Evolutionary conservation across 2,329 filamentous ascomycete species (phyloP), one percentile per base, ranked within the genome.

Genomic region (Hymenoscyphus albidus): DNA sequence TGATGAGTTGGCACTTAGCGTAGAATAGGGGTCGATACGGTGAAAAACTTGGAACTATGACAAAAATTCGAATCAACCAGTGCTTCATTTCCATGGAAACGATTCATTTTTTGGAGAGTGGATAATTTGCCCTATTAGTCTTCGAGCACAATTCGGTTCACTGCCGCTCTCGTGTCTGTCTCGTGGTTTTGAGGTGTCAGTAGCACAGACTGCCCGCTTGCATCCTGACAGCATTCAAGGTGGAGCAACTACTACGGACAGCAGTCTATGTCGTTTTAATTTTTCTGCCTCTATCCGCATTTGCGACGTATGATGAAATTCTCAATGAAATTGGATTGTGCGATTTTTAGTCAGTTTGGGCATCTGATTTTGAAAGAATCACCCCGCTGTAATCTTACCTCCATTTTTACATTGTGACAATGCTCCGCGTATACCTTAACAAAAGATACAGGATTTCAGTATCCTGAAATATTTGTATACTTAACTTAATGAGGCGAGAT

Each of bases 1-100:
- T 51, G 44, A 22, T 51, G 18, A 51, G 44, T 51, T 51, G 44
- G 44, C 44, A 51, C n/a, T 27, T 51, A 35, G 54, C 54, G 54
- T 57, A 6, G 27, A 10, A 35, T 57, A 51, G 44, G 44, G 44
- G 44, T 35, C 54, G 16, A 38, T 38, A 14, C 14, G 54, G 27
- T 57, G 3, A 27, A 57, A 35, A 51, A 51, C 7, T 51, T 27
- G 44, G 44, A 51, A 51, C 18, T 51, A n/a, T 51, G n/a, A 51
- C 44, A 7, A 22, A 7, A 51, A n/a, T 12, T 51, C n/a, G 44
- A 22, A 10, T 22, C 44, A 51, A 22, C 44, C 44, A 51, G 9
- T 16, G 9, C 22, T 18, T 51, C 44, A 51, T 51, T 51, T 13
- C 44, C 44, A 51, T 51, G 44, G 44, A 22, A 51, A 51, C 44